A percentile compares a stretch with the other conserved stretches of the same genome.
Conservation (phyloP, 108 stramenopile species). For the Cyclostephanos tholiformis region DNA sequence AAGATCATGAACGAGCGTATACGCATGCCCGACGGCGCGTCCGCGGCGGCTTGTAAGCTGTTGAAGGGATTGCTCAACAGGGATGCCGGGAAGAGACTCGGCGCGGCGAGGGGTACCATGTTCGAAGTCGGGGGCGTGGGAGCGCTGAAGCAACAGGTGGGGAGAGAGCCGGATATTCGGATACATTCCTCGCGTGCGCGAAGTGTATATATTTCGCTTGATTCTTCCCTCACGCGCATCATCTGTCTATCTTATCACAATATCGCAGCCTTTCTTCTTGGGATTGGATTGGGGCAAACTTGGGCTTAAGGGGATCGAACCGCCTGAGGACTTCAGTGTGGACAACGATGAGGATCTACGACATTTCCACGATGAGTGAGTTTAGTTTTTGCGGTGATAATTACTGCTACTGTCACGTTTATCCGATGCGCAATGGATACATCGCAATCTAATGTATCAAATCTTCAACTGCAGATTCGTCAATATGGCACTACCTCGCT, state of each 20-base stretch:
- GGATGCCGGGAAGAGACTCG: conserved; percentile 86
- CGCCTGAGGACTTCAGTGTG: conserved; percentile 73
- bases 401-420: background rate
- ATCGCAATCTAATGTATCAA: background rate
- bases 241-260: background rate
- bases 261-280: conserved; percentile 70
- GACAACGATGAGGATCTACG: conserved; percentile 77
- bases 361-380: conserved; percentile 87
- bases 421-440: no score
- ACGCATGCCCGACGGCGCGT: conserved; percentile 87
- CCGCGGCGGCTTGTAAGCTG: conserved; percentile 79
- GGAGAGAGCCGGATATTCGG: no score
- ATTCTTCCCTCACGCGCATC: background rate
- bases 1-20: conserved; percentile 95
- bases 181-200: no score
- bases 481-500: conserved; percentile 80
- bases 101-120: conserved; percentile 92
- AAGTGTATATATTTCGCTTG: no score
- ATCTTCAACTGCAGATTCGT: conserved; percentile 49
- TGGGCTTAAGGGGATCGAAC: conserved; percentile 70
- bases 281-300: conserved; percentile 92
- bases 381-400: background rate
- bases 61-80: conserved; percentile 93
- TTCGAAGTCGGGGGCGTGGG: conserved; percentile 97
- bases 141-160: conserved; percentile 79